Evolutionary conservation across 768 basidiomycete species (phyloP).

Genomic region (Boletus insuetus): DNA sequence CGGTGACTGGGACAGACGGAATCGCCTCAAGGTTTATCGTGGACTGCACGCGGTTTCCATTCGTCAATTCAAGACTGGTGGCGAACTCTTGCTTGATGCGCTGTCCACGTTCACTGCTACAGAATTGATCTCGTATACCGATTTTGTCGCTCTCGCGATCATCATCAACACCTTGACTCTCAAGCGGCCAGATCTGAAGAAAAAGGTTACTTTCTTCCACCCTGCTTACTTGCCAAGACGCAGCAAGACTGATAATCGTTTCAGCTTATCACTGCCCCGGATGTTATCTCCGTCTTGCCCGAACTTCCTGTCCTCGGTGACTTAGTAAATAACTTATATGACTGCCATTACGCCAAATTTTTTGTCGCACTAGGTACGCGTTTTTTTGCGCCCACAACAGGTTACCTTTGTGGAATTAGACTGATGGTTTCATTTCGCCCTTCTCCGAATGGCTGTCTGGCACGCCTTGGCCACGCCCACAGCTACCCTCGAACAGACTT

Average conservation of each 20-base stretch:
- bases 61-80: slow-evolving; percentile 85
- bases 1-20: slow-evolving; percentile 97
- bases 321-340: slow-evolving; percentile 83
- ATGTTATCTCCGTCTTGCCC: slow-evolving; percentile 82
- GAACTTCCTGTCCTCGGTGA: slow-evolving; percentile 81
- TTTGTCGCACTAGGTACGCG: slow-evolving; percentile 79
- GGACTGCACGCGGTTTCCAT: slow-evolving; percentile 83
- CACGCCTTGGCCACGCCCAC: slow-evolving; percentile 2
- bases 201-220: slow-evolving; percentile 55
- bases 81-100: slow-evolving; percentile 86
- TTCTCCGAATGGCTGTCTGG: neutral
- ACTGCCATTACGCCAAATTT: slow-evolving; percentile 93
- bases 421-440: slow-evolving; percentile 5
- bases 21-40: slow-evolving; percentile 93
- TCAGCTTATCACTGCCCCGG: slow-evolving; percentile 81
- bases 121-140: slow-evolving; percentile 84
- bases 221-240: neutral
- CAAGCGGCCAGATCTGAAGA: slow-evolving; percentile 84
- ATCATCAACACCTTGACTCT: slow-evolving; percentile 75
- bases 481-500: slow-evolving; percentile 87
- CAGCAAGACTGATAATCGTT: slow-evolving; percentile 3
- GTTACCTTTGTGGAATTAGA: neutral
- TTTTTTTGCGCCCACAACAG: neutral
- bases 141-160: slow-evolving; percentile 85
- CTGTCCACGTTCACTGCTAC: slow-evolving; percentile 93